phyloP scores from a whole-genome alignment of 2,329 filamentous ascomycete species.

The Sporothrix brasiliensis region DNA sequence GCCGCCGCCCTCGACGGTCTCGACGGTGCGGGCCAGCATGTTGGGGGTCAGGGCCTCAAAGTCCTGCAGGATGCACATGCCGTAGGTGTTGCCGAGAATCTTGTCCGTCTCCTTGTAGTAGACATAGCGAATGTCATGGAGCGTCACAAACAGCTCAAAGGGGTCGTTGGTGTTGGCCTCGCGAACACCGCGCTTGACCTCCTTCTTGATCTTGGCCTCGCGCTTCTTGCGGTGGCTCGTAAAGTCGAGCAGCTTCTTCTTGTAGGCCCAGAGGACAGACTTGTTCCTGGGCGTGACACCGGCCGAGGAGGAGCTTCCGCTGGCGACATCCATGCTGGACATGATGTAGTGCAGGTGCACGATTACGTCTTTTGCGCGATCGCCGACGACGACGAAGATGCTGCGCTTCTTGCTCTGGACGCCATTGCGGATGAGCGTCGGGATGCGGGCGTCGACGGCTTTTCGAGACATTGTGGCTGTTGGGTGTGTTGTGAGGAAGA shows the following conservation, averaged over 20 bases:
- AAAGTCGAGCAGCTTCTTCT: slow-evolving; percentile 94
- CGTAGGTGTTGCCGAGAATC: slow-evolving; percentile 93
- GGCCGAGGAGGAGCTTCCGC: slow-evolving; percentile 9
- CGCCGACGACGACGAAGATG: slow-evolving; percentile 96
- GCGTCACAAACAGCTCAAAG: slow-evolving; percentile 94
- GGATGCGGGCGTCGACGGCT: slow-evolving; percentile 79
- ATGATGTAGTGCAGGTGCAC: slow-evolving; percentile 92
- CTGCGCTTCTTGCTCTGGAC: slow-evolving; percentile 95
- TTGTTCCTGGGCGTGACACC: slow-evolving; percentile 89
- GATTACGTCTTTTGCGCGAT: slow-evolving; percentile 93
- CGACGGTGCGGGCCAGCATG: slow-evolving; percentile 87
- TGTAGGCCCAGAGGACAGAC: slow-evolving; percentile 94
- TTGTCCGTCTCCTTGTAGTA: slow-evolving; percentile 99
- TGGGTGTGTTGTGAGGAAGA: slow-evolving; percentile 10
- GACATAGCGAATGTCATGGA: slow-evolving; percentile 96
- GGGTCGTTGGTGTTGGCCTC: slow-evolving; percentile 92
- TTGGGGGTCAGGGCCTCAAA: slow-evolving; percentile 99
- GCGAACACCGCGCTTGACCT: slow-evolving; percentile 91
- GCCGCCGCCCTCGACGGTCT: slow-evolving; percentile 96
- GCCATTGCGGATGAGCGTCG: slow-evolving; percentile 87
- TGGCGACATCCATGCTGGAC: slow-evolving; percentile 61
- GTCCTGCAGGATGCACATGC: slow-evolving; percentile 83
- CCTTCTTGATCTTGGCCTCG: slow-evolving; percentile 97
- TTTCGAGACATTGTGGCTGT: slow-evolving; percentile 61
- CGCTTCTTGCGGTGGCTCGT: slow-evolving; percentile 97